Conservation (phyloP, 2,329 filamentous ascomycete genomes). For the Xylaria sp. region DNA sequence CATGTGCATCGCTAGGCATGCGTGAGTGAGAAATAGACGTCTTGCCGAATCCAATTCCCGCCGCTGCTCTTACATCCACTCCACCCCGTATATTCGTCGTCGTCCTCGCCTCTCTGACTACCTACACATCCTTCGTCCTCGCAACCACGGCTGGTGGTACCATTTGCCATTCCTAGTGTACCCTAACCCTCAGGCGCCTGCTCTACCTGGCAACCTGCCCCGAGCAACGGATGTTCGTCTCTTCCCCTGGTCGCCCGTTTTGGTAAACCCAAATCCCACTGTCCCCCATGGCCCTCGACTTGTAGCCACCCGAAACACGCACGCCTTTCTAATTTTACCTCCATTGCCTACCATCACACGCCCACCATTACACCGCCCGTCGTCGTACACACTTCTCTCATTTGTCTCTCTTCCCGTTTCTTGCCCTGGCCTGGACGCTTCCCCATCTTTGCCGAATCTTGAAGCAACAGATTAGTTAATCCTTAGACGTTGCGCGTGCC, state of each 20-base stretch:
- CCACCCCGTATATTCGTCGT: conserved; percentile 27
- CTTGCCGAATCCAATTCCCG: conserved; percentile 26
- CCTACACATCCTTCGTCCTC: conserved; percentile 35
- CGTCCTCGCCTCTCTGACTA: conserved; percentile 16
- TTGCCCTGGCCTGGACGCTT: conserved; percentile 3
- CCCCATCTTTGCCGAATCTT: conserved; percentile 1
- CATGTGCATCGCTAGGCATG: conserved; percentile 2
- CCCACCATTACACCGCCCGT: conserved; percentile 34
- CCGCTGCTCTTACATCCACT: conserved; percentile 32
- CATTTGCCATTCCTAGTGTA: conserved; percentile 40
- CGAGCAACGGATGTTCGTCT: conserved; percentile 26
- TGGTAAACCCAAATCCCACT: conserved; percentile 35
- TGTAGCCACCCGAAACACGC: conserved; percentile 42
- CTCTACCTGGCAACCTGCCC: conserved; percentile 29
- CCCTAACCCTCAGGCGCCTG: conserved; percentile 29
- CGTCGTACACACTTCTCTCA: conserved; percentile 34
- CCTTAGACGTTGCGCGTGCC: conserved; percentile 16
- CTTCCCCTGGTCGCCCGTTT: conserved; percentile 39
- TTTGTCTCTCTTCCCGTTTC: conserved; percentile 35
- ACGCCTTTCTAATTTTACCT: conserved; percentile 42
- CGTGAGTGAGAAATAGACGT: conserved; percentile 18
- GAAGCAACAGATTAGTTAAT: conserved; percentile 28
- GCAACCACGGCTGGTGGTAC: conserved; percentile 41
- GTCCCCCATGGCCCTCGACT: conserved; percentile 43
- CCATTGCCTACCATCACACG: conserved; percentile 36